phyloP scores from a whole-genome alignment of 441 rosid genomes.

The Mallotus japonicus region DNA sequence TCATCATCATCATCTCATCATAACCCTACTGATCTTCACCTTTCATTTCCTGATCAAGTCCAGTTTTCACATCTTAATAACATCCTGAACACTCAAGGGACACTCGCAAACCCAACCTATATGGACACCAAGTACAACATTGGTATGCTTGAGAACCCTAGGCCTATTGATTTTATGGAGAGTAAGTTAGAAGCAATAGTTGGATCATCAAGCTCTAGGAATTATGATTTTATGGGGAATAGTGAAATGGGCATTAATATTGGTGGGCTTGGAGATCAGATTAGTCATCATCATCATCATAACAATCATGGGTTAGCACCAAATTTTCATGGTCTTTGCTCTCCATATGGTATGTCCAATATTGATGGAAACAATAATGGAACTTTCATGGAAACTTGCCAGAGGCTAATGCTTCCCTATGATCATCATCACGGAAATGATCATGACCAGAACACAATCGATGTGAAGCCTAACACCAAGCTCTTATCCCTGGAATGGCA shows the following conservation, averaged over 20 bases:
- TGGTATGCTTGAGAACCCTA: slow-evolving; percentile 46
- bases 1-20: slow-evolving; percentile 42
- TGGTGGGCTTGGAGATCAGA: slow-evolving; percentile 42
- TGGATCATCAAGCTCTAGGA: slow-evolving; percentile 40
- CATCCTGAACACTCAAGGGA: slow-evolving; percentile 41
- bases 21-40: slow-evolving; percentile 63
- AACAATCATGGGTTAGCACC: slow-evolving; percentile 33
- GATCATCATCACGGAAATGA: slow-evolving; percentile 37
- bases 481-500: slow-evolving; percentile 80
- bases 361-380: slow-evolving; percentile 41
- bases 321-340: slow-evolving; percentile 33
- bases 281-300: slow-evolving; percentile 26
- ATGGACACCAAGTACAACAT: slow-evolving; percentile 48
- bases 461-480: slow-evolving; percentile 75
- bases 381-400: slow-evolving; percentile 53
- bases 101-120: slow-evolving; percentile 38
- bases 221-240: slow-evolving; percentile 70
- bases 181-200: slow-evolving; percentile 55
- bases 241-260: slow-evolving; percentile 39
- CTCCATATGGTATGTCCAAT: slow-evolving; percentile 41
- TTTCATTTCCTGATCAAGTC: slow-evolving; percentile 48
- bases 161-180: slow-evolving; percentile 79
- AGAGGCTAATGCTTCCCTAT: slow-evolving; percentile 62
- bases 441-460: slow-evolving; percentile 39
- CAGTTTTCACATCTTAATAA: slow-evolving; percentile 54